A percentile compares a stretch with the other conserved stretches of the same genome.
Evolutionary conservation across 2,329 filamentous ascomycete genomes (phyloP).

Genomic region (Elsinoe australis): DNA sequence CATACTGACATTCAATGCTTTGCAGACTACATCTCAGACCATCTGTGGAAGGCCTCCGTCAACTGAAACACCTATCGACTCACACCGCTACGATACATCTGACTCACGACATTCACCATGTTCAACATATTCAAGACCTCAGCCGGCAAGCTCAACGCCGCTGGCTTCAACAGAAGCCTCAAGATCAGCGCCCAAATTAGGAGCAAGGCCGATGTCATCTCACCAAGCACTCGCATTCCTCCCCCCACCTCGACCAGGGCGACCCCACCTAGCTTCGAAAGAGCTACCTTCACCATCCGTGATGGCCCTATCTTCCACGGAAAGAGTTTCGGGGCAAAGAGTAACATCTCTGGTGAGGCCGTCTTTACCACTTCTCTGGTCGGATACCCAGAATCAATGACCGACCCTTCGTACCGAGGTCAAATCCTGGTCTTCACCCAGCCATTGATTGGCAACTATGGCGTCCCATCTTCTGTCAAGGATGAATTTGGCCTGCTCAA

Average conservation of each 20-base stretch:
- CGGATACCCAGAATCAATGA: slow-evolving; percentile 87
- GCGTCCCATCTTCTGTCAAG: slow-evolving; percentile 76
- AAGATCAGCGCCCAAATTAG: slow-evolving; percentile 41
- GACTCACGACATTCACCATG: slow-evolving; percentile 39
- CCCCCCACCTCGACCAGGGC: slow-evolving; percentile 50
- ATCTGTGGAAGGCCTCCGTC: slow-evolving; percentile 61
- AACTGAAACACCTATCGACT: slow-evolving; percentile 41
- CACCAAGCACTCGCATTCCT: slow-evolving; percentile 63
- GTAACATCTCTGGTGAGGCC: slow-evolving; percentile 94
- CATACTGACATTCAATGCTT: slow-evolving; percentile 16
- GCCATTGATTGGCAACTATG: slow-evolving; percentile 96
- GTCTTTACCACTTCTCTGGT: slow-evolving; percentile 98
- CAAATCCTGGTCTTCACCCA: slow-evolving; percentile 99
- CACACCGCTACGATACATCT: slow-evolving; percentile 17
- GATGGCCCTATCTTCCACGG: slow-evolving; percentile 94
- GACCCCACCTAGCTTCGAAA: slow-evolving; percentile 62
- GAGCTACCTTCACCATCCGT: slow-evolving; percentile 89
- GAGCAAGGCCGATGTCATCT: slow-evolving; percentile 56
- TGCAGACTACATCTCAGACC: slow-evolving; percentile 60
- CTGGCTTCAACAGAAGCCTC: slow-evolving; percentile 39
- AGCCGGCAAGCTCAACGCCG: slow-evolving; percentile 33
- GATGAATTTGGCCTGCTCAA: slow-evolving; percentile 87
- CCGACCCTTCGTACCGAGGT: slow-evolving; percentile 62
- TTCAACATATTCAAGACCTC: slow-evolving; percentile 49
- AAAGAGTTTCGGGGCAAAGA: slow-evolving; percentile 91